A percentile compares a stretch with the other conserved stretches of the same genome.
Evolutionary conservation across 768 basidiomycete species (phyloP).

Genomic region (Leccinum barrowsii): DNA sequence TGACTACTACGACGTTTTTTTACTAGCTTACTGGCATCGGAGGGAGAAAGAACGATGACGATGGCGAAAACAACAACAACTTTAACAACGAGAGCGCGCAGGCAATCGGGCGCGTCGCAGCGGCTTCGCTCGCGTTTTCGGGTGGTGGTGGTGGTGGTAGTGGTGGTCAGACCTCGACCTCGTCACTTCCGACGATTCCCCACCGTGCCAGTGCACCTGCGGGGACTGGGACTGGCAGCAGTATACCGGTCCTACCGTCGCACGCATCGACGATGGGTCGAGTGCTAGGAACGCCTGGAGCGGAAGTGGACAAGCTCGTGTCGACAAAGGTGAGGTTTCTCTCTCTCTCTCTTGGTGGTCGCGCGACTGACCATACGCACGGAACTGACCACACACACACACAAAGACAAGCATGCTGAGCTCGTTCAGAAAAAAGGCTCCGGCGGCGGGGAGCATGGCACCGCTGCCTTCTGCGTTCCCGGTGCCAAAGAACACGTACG

Average conservation of each 20-base stretch:
- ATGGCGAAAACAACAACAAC: not conserved
- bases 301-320: constrained; percentile 26
- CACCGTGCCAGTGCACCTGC: too few relatives aligned
- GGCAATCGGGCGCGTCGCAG: constrained; percentile 49
- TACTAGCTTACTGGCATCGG: not conserved
- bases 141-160: not conserved
- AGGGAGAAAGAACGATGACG: not conserved
- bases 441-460: constrained; percentile 40
- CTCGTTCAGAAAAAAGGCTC: constrained; percentile 17
- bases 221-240: not conserved
- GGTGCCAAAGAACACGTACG: constrained; percentile 42
- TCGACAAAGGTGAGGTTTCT: constrained; percentile 22
- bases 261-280: too few relatives aligned
- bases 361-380: not conserved
- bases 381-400: not conserved
- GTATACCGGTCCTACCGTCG: too few relatives aligned
- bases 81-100: not conserved
- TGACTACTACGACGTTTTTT: not conserved
- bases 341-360: not conserved
- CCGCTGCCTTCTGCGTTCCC: constrained; percentile 37
- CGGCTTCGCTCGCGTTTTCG: constrained; percentile 48
- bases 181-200: not conserved
- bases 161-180: not conserved
- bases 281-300: constrained; percentile 6
- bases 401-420: constrained; percentile 14